Evolutionary conservation across 1,139 yeast genomes (phyloP), one percentile per base, ranked within the genome.

Genomic region (Scheffersomyces cryptocercus): DNA sequence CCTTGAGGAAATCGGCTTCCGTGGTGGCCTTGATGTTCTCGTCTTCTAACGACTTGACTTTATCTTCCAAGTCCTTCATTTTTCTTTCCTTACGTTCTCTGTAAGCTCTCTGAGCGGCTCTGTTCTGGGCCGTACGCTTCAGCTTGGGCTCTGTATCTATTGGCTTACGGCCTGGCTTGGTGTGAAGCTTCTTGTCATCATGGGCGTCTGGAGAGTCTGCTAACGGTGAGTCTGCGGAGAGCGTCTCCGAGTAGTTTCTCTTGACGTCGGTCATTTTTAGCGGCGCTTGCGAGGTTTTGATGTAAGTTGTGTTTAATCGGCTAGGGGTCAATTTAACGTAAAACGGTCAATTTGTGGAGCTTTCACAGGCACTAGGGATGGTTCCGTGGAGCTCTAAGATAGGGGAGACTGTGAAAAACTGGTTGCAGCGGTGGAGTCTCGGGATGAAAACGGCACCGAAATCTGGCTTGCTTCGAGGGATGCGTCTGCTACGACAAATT

Each of bases 101-200:
- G 65, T 90, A 93, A 8, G 98, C 98, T 45, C 98, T 75, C 67
- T 93, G 99, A 15, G 99, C 99, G 6, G 97, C 97, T 58, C 99
- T 77, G 65, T 93, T 93, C 67, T 93, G 99, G 1, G 97, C 98
- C 15, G 96, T 89, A 55, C 99, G 76, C 72, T 89, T 91, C 56
- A 84, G 82, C 58, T 79, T 79, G 3, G 97, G 96, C 61, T 87
- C 96, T 3, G 85, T 78, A 13, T 84, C 86, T 44, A 85, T 71
- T 0, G 88, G 90, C 68, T 88, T 89, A 49, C 97, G 76, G 10
- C 79, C 79, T 1, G 77, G 75, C 51, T 70, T 72, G 41, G 71
- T 62, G 42, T 70, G 75, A 12, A 59, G 51, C 51, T 69, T 73
- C 54, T 72, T 73, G 46, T 63, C 68, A 43, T 66, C 73, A 44